These are phyloP conservation scores for Rubroshorea leprosula DNA, from an alignment of 345 rosid species.

Conservation along the genomic window DNA sequence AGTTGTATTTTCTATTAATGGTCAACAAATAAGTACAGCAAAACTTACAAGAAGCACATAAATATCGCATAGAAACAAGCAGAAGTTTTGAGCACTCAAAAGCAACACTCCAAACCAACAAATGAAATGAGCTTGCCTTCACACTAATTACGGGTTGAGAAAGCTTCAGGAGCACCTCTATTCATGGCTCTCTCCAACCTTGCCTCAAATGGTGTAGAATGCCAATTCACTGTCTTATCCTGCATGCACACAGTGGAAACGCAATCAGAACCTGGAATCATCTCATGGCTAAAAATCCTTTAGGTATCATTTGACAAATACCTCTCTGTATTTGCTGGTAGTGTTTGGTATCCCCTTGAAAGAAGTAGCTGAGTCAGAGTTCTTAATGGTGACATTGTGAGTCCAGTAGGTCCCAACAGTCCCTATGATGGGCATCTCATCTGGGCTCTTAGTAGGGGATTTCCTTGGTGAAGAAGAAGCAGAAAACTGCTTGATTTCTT, in stretches of 20 bases:
- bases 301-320: slow-evolving; percentile 24
- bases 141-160: slow-evolving; percentile 3
- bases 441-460: slow-evolving; percentile 80
- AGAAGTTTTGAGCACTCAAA: slow-evolving; percentile 9
- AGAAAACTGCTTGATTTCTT: slow-evolving; percentile 73
- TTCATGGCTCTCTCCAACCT: slow-evolving; percentile 91
- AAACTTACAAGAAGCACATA: neutral
- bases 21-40: neutral
- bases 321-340: slow-evolving; percentile 95
- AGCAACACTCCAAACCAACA: slow-evolving; percentile 1
- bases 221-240: slow-evolving; percentile 90
- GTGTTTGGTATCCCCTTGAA: slow-evolving; percentile 89
- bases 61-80: neutral
- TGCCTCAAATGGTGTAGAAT: slow-evolving; percentile 87
- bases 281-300: slow-evolving; percentile 1
- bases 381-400: slow-evolving; percentile 28
- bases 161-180: slow-evolving; percentile 23
- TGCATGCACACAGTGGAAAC: slow-evolving; percentile 52
- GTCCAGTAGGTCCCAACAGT: slow-evolving; percentile 85
- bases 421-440: slow-evolving; percentile 79
- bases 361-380: slow-evolving; percentile 43
- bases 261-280: slow-evolving; percentile 10
- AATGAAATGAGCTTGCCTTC: slow-evolving; percentile 1
- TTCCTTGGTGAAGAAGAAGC: slow-evolving; percentile 66
- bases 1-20: neutral